A percentile compares a stretch with the other conserved stretches of the same genome.
These are phyloP conservation scores for Quercus lobata DNA, from an alignment of 331 rosid species.

Conservation along the genomic window DNA sequence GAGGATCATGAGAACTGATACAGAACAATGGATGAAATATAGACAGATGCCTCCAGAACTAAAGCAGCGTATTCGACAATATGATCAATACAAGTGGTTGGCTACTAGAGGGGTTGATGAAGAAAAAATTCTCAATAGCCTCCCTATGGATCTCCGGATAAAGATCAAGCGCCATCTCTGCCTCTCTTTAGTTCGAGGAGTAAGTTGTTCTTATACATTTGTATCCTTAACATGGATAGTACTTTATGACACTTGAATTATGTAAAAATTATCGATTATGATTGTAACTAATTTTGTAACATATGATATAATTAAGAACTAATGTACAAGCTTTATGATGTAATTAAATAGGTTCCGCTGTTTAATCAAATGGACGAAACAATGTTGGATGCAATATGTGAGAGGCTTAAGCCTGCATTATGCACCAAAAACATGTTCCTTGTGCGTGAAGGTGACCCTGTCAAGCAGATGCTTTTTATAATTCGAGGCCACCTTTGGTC, in stretches of 20 bases:
- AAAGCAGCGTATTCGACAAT: slow-evolving; percentile 35
- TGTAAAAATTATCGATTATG: no score
- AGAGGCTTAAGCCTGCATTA: slow-evolving; percentile 8
- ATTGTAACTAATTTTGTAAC: no score
- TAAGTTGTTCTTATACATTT: neutral
- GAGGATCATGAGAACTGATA: slow-evolving; percentile 51
- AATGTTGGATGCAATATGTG: neutral
- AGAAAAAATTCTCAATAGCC: slow-evolving; percentile 36
- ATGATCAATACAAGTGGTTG: slow-evolving; percentile 54
- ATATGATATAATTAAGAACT: no score
- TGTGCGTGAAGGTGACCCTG: slow-evolving; percentile 12
- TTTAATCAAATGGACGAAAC: slow-evolving; percentile 5
- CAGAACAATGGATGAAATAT: slow-evolving; percentile 57
- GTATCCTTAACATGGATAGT: no score
- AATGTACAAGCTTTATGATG: no score
- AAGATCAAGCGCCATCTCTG: slow-evolving; percentile 57
- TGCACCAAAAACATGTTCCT: neutral
- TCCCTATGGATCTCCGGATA: slow-evolving; percentile 50
- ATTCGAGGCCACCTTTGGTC: neutral
- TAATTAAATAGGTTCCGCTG: neutral
- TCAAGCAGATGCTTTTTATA: neutral
- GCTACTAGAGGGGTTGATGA: slow-evolving; percentile 58
- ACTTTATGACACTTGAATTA: no score
- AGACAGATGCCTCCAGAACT: slow-evolving; percentile 46
- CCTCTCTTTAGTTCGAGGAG: slow-evolving; percentile 27